Evolutionary conservation across 352 stramenopile genomes (phyloP), one percentile per base, ranked within the genome.

Genomic region (Globisporangium takayamanum): DNA sequence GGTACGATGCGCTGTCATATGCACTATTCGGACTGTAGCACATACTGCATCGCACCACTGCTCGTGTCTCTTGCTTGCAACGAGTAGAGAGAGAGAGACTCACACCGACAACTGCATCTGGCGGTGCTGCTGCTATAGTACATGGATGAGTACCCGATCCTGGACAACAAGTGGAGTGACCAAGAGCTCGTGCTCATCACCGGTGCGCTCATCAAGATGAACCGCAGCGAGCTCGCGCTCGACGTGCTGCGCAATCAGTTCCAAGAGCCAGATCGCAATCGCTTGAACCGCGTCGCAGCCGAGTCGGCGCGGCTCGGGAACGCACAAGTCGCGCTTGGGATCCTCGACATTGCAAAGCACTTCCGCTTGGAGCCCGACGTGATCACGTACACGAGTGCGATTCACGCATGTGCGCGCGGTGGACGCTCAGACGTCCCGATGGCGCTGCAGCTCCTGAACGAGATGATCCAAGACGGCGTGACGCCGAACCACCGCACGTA

Each of bases 171-270:
- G 14, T 92, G 83, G 80, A 79, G 60, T 7, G 69, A 87, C 57
- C 74, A 89, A 59, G 80, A 90, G 61, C 76, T 90, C 50, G 83
- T 92, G 53, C 74, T 88, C 64, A 84, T 92, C 56, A 73, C 81
- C 5, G 73, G 76, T 50, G 72, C 78, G 48, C 70, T 92, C 18
- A 87, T 90, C 56, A 86, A 86, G 59, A 80, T 84, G 72, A 88
- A 88, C 61, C 78, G 78, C 62, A 78, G 64, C 50, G 66, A 80
- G 41, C 57, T 70, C 33, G 80, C 80, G 61, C 66, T 88, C 30
- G 67, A 76, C 26, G 66, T 92, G 57, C 64, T 92, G 53, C 62
- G 69, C 51, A 83, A 77, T 59, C 82, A 92, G 69, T 70, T 90
- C 53, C 62, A 74, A 53, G 39, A 68, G 30, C 55, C 55, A 2